phyloP scores from a whole-genome alignment of 116 monocot genomes.

The Cymodocea nodosa region DNA sequence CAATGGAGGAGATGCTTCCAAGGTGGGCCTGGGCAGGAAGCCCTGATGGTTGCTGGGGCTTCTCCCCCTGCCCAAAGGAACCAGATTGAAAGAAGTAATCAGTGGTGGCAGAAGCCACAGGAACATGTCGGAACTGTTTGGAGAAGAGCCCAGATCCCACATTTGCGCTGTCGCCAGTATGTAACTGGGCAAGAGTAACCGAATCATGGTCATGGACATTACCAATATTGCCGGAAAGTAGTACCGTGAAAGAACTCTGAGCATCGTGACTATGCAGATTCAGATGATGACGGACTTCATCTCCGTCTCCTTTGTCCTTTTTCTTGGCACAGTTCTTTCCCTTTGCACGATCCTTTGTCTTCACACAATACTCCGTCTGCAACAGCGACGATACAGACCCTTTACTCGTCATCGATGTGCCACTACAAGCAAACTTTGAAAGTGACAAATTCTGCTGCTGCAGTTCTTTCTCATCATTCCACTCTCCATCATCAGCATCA shows the following conservation, averaged over 20 bases:
- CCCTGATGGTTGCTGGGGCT: constrained; percentile 21
- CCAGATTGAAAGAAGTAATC: constrained; percentile 54
- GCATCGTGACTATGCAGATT: constrained; percentile 19
- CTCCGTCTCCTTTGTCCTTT: constrained; percentile 18
- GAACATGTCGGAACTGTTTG: constrained; percentile 23
- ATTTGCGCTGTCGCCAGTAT: background rate
- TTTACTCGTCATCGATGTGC: constrained; percentile 85
- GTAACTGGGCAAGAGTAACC: constrained; percentile 15
- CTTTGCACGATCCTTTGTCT: constrained; percentile 46
- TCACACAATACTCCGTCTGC: constrained; percentile 46
- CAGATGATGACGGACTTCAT: background rate
- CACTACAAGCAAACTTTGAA: constrained; percentile 60
- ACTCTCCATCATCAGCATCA: constrained; percentile 1
- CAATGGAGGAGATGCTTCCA: constrained; percentile 34
- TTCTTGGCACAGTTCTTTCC: constrained; percentile 39
- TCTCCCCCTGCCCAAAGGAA: constrained; percentile 26
- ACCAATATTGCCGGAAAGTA: constrained; percentile 42
- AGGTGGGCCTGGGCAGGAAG: constrained; percentile 34
- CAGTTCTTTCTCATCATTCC: constrained; percentile 6
- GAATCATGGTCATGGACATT: background rate
- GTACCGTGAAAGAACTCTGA: constrained; percentile 72
- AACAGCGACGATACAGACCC: constrained; percentile 82
- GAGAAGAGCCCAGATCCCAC: background rate
- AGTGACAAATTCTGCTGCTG: constrained; percentile 27
- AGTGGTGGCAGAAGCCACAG: constrained; percentile 23